Percentiles rank a stretch among this genome's conserved stretches.
Evolutionary conservation across 352 stramenopile genomes (phyloP).

Genomic region (Globisporangium ultimum): DNA sequence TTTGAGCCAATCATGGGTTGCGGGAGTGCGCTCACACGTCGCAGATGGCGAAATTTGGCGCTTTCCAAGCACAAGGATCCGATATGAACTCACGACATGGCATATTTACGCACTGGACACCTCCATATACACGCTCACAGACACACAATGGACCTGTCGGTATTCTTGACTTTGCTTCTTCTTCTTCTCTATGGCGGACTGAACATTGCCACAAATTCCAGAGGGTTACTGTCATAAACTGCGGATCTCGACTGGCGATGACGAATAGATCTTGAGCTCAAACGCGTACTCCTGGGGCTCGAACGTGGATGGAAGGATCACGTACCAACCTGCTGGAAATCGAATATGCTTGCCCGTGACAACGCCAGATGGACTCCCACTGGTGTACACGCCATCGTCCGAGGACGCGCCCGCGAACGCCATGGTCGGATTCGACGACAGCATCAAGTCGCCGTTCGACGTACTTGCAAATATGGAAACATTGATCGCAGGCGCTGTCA

Average conservation of each 20-base stretch:
- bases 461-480: constrained; percentile 71
- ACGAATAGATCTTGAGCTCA: constrained; percentile 58
- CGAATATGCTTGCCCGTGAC: constrained; percentile 27
- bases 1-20: neutral
- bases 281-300: constrained; percentile 55
- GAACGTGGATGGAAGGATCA: constrained; percentile 75
- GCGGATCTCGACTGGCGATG: constrained; percentile 33
- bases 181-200: neutral
- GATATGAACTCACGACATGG: too few relatives aligned
- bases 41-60: neutral
- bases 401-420: constrained; percentile 56
- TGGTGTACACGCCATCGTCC: constrained; percentile 48
- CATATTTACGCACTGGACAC: too few relatives aligned
- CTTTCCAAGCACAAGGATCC: neutral
- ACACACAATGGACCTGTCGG: neutral
- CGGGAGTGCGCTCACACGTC: neutral
- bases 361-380: constrained; percentile 51
- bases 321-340: constrained; percentile 59
- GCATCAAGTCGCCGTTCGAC: constrained; percentile 44
- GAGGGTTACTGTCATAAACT: constrained; percentile 17
- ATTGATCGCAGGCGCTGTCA: constrained; percentile 49
- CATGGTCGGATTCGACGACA: constrained; percentile 57
- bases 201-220: neutral
- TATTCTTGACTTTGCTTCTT: neutral
- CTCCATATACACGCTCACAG: neutral